These are phyloP conservation scores for Bipolaris oryzae DNA, from an alignment of 2,329 filamentous ascomycete genomes.

Conservation along the genomic window DNA sequence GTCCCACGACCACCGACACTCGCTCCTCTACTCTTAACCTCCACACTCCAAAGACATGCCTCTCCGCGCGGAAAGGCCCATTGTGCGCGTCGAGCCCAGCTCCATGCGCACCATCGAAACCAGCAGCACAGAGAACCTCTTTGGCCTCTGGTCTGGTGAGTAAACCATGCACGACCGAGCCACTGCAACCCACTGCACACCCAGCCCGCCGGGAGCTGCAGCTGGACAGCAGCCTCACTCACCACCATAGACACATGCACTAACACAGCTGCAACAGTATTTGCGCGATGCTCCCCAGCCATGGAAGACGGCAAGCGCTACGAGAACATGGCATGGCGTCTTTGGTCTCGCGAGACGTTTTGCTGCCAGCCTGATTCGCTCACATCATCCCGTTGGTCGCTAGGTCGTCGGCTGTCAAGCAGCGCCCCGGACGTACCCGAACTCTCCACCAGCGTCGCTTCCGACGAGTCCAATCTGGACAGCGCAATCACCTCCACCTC, in stretches of 20 bases:
- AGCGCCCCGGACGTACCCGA: conserved; percentile 47
- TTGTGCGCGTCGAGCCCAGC: conserved; percentile 88
- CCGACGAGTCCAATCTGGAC: conserved; percentile 50
- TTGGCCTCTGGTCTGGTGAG: conserved; percentile 97
- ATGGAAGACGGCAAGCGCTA: conserved; percentile 90
- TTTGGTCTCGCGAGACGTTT: conserved; percentile 94
- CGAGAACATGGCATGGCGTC: conserved; percentile 91
- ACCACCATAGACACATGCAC: conserved; percentile 3
- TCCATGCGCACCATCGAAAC: conserved; percentile 96
- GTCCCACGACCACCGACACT: conserved; percentile 4
- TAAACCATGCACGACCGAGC: conserved; percentile 25
- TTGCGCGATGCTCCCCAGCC: conserved; percentile 91
- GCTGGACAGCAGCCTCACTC: neutral
- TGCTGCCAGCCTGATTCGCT: conserved; percentile 72
- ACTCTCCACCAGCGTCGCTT: conserved; percentile 56
- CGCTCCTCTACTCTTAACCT: neutral
- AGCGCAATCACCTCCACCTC: conserved; percentile 54
- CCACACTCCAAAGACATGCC: conserved; percentile 66
- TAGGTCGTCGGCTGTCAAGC: conserved; percentile 37
- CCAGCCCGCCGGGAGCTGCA: neutral
- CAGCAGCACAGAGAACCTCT: conserved; percentile 87
- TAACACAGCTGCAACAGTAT: conserved; percentile 64
- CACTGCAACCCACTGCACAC: neutral
- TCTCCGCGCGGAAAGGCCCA: conserved; percentile 79
- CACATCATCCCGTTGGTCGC: conserved; percentile 42